Base-by-base conservation (phyloP, 2,329 filamentous ascomycete genomes). In the Scedosporium boydii region DNA sequence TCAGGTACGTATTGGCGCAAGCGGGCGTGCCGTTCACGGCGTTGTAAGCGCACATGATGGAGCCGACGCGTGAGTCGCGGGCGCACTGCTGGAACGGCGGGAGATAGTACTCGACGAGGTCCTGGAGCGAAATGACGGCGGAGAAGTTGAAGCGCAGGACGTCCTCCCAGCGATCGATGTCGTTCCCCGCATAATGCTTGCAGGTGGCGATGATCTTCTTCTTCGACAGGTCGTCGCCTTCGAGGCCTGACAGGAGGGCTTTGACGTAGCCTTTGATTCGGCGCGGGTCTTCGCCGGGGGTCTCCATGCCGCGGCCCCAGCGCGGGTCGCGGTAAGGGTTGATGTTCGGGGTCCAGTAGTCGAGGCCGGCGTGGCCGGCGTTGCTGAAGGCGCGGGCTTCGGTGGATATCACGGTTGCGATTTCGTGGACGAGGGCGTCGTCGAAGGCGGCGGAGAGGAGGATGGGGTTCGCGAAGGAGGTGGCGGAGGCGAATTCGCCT, bases 381-480 rank as follows among this genome's bases (percentile, higher is more conserved):
- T 89, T 89, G 68, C 77, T 85, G 69, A 87, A 89, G 0, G 87
- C 86, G 46, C 87, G 77, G 0, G 83, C 84, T 69, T 90, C 86
- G 0, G 81, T 87, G 44, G 74, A 73, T 12, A 86, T 78, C 5
- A 84, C 78, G 1, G 71, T 76, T 2, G 80, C 86, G 3, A 89
- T 80, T 5, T 78, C 73, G 21, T 78, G 70, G 65, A 89, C 82
- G 38, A 89, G 71, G 0, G 79, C 78, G 65, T 87, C 84, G 65
- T 89, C 85, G 65, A 89, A 86, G 0, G 86, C 80, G 0, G 86
- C 84, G 23, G 81, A 81, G 67, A 86, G 80, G 1, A 82, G 72
- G 60, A 90, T 86, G 0, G 86, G 86, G 69, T 83, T 80, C 0
- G 87, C 85, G 68, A 89, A 89, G 0, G 82, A 85, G 0, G 87